Evolutionary conservation across 345 rosid genomes (phyloP).

Genomic region (Camelina neglecta): DNA sequence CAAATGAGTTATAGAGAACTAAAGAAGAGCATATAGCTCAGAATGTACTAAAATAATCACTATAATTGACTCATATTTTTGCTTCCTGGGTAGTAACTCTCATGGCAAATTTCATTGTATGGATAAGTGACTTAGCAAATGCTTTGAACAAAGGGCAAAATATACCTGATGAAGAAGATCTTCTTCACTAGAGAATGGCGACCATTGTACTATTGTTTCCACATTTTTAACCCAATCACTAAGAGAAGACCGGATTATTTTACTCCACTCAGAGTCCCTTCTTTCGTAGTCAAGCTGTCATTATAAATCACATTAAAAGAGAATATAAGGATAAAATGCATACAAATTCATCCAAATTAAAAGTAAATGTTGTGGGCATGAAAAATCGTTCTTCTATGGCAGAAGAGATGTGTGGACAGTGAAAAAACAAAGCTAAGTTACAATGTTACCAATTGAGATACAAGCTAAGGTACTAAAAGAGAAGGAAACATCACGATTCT

Average conservation of each 20-base stretch:
- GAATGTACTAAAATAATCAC: conserved; percentile 2
- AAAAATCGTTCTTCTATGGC: conserved; percentile 21
- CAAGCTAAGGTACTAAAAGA: conserved; percentile 17
- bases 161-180: conserved; percentile 82
- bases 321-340: background rate
- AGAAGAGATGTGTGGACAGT: background rate
- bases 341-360: background rate
- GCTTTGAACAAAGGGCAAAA: background rate
- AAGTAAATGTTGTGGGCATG: background rate
- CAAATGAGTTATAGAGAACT: conserved; percentile 17
- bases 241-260: conserved; percentile 55
- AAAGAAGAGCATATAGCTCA: conserved; percentile 12
- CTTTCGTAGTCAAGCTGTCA: conserved; percentile 81
- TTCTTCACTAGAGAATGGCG: conserved; percentile 77
- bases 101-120: background rate
- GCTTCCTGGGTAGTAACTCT: background rate
- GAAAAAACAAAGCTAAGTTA: conserved; percentile 3
- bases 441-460: conserved; percentile 4
- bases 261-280: conserved; percentile 62
- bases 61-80: too few relatives aligned
- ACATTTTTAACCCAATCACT: conserved; percentile 72
- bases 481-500: conserved; percentile 4
- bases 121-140: conserved; percentile 14
- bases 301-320: conserved; percentile 33
- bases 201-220: conserved; percentile 77